These are phyloP conservation scores for Hypoxylon subgilvum DNA, from an alignment of 495 filamentous ascomycete species.

Conservation along the genomic window DNA sequence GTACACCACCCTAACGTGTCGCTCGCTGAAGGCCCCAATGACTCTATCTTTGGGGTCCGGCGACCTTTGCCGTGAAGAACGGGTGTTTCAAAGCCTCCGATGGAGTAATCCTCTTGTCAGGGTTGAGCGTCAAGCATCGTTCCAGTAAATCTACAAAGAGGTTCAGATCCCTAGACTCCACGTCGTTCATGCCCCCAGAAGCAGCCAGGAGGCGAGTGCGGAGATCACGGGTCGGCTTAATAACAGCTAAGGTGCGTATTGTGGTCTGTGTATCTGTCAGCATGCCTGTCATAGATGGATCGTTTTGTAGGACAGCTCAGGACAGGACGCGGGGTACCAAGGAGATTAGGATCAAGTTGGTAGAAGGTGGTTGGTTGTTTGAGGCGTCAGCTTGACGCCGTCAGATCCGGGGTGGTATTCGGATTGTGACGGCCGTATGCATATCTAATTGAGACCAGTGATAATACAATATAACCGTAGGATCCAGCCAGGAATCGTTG, in stretches of 20 bases:
- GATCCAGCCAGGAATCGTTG: slow-evolving; percentile 6
- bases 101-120: slow-evolving; percentile 90
- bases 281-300: neutral
- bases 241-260: slow-evolving; percentile 71
- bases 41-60: slow-evolving; percentile 30
- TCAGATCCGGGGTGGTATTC: slow-evolving; percentile 22
- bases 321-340: slow-evolving; percentile 11
- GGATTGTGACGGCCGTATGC: slow-evolving; percentile 6
- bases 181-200: slow-evolving; percentile 73
- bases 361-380: slow-evolving; percentile 9
- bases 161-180: slow-evolving; percentile 77
- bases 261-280: slow-evolving; percentile 57
- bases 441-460: slow-evolving; percentile 9
- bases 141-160: slow-evolving; percentile 86
- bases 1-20: neutral
- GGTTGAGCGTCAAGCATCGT: slow-evolving; percentile 84
- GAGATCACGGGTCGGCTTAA: slow-evolving; percentile 82
- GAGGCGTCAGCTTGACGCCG: slow-evolving; percentile 22
- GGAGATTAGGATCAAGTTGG: slow-evolving; percentile 10
- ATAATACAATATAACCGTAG: slow-evolving; percentile 21
- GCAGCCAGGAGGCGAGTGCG: slow-evolving; percentile 76
- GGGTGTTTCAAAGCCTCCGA: slow-evolving; percentile 86
- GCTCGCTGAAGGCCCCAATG: neutral
- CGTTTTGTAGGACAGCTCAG: neutral
- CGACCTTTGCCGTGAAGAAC: slow-evolving; percentile 60